Percentiles rank a stretch among this genome's conserved stretches.
These are phyloP conservation scores for Xylariales sp. DNA, from an alignment of 2,329 filamentous ascomycete species.

Conservation along the genomic window DNA sequence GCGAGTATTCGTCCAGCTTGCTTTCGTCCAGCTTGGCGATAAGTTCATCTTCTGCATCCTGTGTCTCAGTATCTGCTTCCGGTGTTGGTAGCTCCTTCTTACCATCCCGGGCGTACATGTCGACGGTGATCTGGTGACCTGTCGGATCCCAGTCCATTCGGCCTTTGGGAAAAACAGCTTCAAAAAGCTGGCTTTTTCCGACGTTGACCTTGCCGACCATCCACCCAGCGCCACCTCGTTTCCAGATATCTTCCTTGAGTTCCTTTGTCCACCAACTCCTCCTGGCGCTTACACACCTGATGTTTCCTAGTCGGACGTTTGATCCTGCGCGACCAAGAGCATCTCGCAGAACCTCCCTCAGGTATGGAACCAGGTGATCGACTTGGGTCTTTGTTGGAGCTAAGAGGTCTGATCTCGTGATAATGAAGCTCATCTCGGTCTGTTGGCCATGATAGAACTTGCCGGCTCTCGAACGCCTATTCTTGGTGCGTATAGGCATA, in stretches of 20 bases:
- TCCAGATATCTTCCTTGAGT: slow-evolving; percentile 80
- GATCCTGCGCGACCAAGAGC: slow-evolving; percentile 64
- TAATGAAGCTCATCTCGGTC: slow-evolving; percentile 82
- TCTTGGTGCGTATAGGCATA: slow-evolving; percentile 71
- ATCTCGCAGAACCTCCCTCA: slow-evolving; percentile 71
- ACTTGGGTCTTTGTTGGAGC: slow-evolving; percentile 81
- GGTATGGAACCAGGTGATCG: slow-evolving; percentile 79
- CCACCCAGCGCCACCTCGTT: slow-evolving; percentile 83
- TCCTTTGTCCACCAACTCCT: slow-evolving; percentile 86
- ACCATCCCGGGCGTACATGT: slow-evolving; percentile 21
- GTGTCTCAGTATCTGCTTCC: slow-evolving; percentile 6
- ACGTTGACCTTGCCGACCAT: slow-evolving; percentile 98
- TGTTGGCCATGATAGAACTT: slow-evolving; percentile 64
- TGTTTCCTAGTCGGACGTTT: slow-evolving; percentile 78
- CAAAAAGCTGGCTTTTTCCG: slow-evolving; percentile 89
- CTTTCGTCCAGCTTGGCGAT: slow-evolving; percentile 21
- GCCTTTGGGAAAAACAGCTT: slow-evolving; percentile 79
- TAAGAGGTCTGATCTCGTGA: slow-evolving; percentile 82
- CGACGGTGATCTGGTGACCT: slow-evolving; percentile 31
- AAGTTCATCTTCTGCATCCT: slow-evolving; percentile 18
- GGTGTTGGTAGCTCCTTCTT: slow-evolving; percentile 4
- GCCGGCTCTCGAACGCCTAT: slow-evolving; percentile 66
- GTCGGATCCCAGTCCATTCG: slow-evolving; percentile 39
- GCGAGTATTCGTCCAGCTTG: slow-evolving; percentile 37
- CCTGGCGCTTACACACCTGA: slow-evolving; percentile 81